Base-by-base conservation (phyloP, 192 early-diverging fungal genomes). In the Coemansia sp. region DNA sequence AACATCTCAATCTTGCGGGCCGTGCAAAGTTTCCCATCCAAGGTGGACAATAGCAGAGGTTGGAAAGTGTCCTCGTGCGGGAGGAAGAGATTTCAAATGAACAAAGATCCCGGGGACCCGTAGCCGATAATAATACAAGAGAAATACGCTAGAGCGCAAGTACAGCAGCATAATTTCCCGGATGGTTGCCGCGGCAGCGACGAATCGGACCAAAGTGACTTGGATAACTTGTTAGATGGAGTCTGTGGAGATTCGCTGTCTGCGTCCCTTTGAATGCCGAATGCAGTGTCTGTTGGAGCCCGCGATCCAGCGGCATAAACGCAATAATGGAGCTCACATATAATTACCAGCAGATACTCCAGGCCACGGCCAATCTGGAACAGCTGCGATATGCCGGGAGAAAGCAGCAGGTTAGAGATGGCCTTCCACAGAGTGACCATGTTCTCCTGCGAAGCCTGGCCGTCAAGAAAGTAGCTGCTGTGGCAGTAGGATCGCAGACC, bases 281-380 rank as follows among this genome's bases (percentile, higher is more conserved):
- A 25, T 59, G 64, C 28, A 74, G 42, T 51, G 39, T 48, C 31
- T 48, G 38, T 29, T 48, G 63, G 47, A 64, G 73, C 53, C 64
- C 52, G 37, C 54, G 56, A 21, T 61, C 85, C 67, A 82, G 78
- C 25, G 95, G 67, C 0, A 92, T 86, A 60, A 88, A 85, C 3
- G 94, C 87, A 45, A 97, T 91, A 44, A 97, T 94, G 0, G 91
- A 90, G 54, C 56, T 97, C 92, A 34, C 90, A 80, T 7, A 95
- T 82, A 34, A 96, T 83, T 27, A 96, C 80, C 14, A 78, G 54
- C 28, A 69, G 76, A 17, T 73, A 73, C 27, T 56, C 60, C 44
- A 78, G 44, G 17, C 64, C 66, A 12, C 62, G 51, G 1, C 59
- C 64, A 12, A 74, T 48, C 56, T 67, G 67, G 43, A 67, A 59